Base-by-base conservation (phyloP, 306 rosid genomes). In the Ormosia emarginata region DNA sequence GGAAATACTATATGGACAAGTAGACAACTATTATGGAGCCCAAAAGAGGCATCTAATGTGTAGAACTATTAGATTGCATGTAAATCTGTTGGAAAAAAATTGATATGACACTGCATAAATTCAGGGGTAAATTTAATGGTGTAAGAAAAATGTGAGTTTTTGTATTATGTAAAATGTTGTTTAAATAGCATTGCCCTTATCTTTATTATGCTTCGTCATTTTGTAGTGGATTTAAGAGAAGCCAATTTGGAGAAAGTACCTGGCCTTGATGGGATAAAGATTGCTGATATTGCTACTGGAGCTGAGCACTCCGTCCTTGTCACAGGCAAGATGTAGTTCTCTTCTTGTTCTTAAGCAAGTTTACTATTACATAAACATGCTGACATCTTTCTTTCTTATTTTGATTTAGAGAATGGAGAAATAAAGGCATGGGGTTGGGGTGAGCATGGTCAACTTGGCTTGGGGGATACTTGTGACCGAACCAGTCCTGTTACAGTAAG, bases 391-490 rank as follows among this genome's bases (percentile, higher is more conserved):
- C 66, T 15, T 5, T 49, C 43, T 52, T 13, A 18, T 56, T 34
- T 33, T 37, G 72, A 66, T 46, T 81, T 82, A 91, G 96, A 82
- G 76, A 82, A 87, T 46, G 91, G 91, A 77, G 93, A 80, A 69
- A 47, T 88, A 57, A 95, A 82, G 85, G 84, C 96, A 63, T 95
- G 99, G 99, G 99, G 98, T 71, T 95, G 99, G 98, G 99, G 98
- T 52, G 98, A 93, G 86, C 94, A 95, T 49, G 98, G 98, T 76
- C 98, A 95, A 89, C 99, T 95, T 79, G 98, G 99, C 55, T 84
- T 95, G 84, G 99, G 98, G 36, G 85, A 92, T 84, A 82, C 85
- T 29, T 10, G 68, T 29, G 93, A 95, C 70, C 91, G 57, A 85
- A 86, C 74, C 33, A 82, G 85, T 77, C 96, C 98, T 24, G 88